These are phyloP conservation scores for Flueggea neowawraea DNA, from an alignment of 441 rosid genomes.

Conservation along the genomic window DNA sequence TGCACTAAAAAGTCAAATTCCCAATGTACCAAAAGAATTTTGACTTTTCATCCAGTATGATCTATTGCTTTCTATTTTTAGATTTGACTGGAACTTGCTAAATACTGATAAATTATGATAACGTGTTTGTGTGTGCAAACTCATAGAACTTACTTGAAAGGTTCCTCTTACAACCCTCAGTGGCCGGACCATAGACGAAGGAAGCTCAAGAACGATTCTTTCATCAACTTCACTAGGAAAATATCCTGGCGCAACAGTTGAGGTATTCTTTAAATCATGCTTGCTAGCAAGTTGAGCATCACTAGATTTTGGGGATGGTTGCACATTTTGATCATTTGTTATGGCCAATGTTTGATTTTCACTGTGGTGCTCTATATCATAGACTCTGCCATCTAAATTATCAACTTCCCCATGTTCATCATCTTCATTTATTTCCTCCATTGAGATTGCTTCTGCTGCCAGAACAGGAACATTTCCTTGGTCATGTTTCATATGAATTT, in stretches of 20 bases:
- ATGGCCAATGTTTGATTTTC: conserved; percentile 46
- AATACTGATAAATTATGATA: neutral
- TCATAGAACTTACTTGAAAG: conserved; percentile 69
- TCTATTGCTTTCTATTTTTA: too few relatives aligned
- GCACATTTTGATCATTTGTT: conserved; percentile 49
- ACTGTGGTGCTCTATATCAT: conserved; percentile 37
- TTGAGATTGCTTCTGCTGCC: conserved; percentile 84
- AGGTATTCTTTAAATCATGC: conserved; percentile 49
- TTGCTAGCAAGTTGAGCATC: conserved; percentile 51
- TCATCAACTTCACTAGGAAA: conserved; percentile 92
- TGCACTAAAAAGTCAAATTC: too few relatives aligned
- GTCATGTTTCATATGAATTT: conserved; percentile 39
- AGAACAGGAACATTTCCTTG: conserved; percentile 67
- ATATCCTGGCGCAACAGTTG: conserved; percentile 82
- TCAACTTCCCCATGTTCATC: conserved; percentile 78
- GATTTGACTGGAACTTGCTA: too few relatives aligned
- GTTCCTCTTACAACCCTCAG: conserved; percentile 86
- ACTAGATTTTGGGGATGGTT: conserved; percentile 40
- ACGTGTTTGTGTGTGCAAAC: neutral
- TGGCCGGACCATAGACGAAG: conserved; percentile 97
- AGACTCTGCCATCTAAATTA: conserved; percentile 45
- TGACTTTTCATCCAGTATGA: too few relatives aligned
- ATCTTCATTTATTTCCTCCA: conserved; percentile 74
- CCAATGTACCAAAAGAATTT: too few relatives aligned
- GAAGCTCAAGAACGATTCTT: conserved; percentile 90